Evolutionary conservation across 139 green algal genomes (phyloP), one percentile per base, ranked within the genome.

Genomic region (Tetradesmus obliquus): DNA sequence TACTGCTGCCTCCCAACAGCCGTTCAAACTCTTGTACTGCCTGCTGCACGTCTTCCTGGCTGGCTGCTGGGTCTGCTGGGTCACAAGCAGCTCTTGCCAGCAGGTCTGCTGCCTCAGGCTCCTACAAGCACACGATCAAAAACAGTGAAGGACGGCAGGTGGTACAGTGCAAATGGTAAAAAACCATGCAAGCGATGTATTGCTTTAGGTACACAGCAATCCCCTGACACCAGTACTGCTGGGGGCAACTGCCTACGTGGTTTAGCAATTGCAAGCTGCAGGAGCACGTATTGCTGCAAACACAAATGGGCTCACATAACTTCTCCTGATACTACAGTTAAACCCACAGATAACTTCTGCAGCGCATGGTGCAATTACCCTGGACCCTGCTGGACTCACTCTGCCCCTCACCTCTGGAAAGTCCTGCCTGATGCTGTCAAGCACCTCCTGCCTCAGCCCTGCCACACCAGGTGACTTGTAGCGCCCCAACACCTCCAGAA

Each of bases 401-500:
- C 7, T n/a, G 13, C 51, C 24, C 2, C 86, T 22, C 51, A 92
- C 81, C 62, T 80, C 10, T 53, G 57, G 54, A 91, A 98, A 98
- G 86, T 95, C 94, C 3, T 24, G 17, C 17, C 71, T 83, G 15
- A 98, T 90, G 87, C 93, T 93, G 17, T 93, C 87, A 51, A 96
- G 93, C 7, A 98, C 87, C 17, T 89, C 82, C 13, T 94, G 90
- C 84, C 86, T 53, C 86, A 97, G 87, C 3, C 13, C 17, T 4
- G 51, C 53, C 66, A 94, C 92, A n/a, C 95, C 96, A 9, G 93
- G 90, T 19, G 97, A 95, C 22, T 91, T 86, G 72, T 97, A 96
- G 3, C 60, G 55, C 6, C 12, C n/a, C 69, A 98, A 87, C 20
- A 96, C 72, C 1, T 94, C 84, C 93, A 98, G 88, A 62, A 98